Evolutionary conservation across 345 rosid genomes (phyloP).

Genomic region (Gossypium thurberi): DNA sequence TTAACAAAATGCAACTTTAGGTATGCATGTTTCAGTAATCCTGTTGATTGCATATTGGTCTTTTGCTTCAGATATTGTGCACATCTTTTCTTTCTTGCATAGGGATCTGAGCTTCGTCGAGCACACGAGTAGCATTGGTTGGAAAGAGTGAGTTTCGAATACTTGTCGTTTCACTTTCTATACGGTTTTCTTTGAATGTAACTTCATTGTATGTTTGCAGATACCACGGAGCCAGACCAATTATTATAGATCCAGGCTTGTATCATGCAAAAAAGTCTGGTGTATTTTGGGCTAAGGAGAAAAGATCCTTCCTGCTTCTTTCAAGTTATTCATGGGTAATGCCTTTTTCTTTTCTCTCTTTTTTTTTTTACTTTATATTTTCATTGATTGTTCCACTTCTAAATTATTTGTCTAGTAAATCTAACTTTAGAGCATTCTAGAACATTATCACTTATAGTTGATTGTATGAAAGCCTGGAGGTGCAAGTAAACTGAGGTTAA

Average conservation of each 20-base stretch:
- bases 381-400: too few relatives aligned
- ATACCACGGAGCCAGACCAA: conserved; percentile 78
- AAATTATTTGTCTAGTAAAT: too few relatives aligned
- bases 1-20: background rate
- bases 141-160: conserved; percentile 3
- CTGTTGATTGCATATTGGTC: background rate
- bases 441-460: too few relatives aligned
- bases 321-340: too few relatives aligned
- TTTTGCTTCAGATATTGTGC: background rate
- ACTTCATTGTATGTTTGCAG: conserved; percentile 22
- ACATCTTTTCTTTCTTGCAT: background rate
- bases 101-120: background rate
- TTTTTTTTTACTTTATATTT: too few relatives aligned
- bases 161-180: too few relatives aligned
- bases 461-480: too few relatives aligned
- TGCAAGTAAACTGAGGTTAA: too few relatives aligned
- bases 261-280: conserved; percentile 78
- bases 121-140: background rate
- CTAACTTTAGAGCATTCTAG: too few relatives aligned
- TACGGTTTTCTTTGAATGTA: too few relatives aligned
- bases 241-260: conserved; percentile 82
- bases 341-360: too few relatives aligned
- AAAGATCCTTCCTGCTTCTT: background rate
- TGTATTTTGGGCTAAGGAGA: conserved; percentile 87
- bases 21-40: background rate